Base-by-base conservation (phyloP, 2,329 filamentous ascomycete genomes). In the Dothideomycetes sp. region DNA sequence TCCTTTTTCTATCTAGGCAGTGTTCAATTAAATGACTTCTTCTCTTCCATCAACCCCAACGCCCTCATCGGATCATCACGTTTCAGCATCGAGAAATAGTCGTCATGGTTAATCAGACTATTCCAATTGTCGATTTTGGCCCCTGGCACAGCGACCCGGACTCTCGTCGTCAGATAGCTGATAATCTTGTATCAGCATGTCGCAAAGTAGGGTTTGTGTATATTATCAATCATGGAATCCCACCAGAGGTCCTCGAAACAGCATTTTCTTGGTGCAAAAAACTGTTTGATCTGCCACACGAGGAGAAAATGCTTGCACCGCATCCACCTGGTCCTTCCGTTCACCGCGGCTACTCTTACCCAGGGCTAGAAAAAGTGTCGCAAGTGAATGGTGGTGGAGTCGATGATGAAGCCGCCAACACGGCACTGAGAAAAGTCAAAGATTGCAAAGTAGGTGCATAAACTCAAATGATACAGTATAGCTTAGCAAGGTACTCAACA, bases 191-290 rank as follows among this genome's bases (percentile, higher is more conserved):
- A 41, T 40, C 52, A 5, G 63, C 62, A 1, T 64, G 64, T 20
- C 53, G 53, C 13, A 50, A 48, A 5, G 53, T 60, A 7, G 64
- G 64, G 2, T 67, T 67, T 44, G 63, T 65, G 25, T 64, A 65
- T 43, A 50, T 68, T 19, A 55, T 50, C 37, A 62, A 63, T 31
- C 61, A 65, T 41, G 61, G 60, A 2, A 46, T 68, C 0, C 40
- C 48, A 3, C 49, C 51, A 24, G 49, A 56, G 19, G 44, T 48
- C 22, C 50, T 64, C 1, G 49, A 55, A 9, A 43, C 56, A 45
- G 47, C 47, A 11, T 52, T 53, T 42, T 20, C 35, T 1, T 45
- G 57, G 52, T 54, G 53, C 2, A 57, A 57, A 29, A 50, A 47
- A 11, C 62, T 67, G 48, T 66, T 67, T 47, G 48, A 41, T 19